These are phyloP conservation scores for Cyamopsis tetragonoloba DNA, from an alignment of 306 rosid species.

Conservation along the genomic window DNA sequence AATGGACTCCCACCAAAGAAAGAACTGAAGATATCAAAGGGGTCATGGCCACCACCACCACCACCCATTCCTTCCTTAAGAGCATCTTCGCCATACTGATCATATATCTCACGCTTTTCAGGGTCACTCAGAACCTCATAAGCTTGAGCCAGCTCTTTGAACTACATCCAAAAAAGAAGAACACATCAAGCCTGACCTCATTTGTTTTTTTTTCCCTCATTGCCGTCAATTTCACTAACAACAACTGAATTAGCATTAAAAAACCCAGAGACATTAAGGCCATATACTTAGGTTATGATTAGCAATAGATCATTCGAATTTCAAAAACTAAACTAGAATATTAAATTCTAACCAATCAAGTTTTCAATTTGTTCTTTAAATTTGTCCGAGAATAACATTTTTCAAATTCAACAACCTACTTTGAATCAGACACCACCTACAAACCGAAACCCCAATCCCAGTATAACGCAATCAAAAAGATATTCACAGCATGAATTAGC, in stretches of 20 bases:
- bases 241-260: too few species aligned
- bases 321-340: too few species aligned
- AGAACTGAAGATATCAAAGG: constrained; percentile 85
- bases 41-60: constrained; percentile 90
- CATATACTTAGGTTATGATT: too few species aligned
- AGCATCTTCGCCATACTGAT: constrained; percentile 91
- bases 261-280: too few species aligned
- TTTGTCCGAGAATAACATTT: too few species aligned
- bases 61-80: constrained; percentile 99
- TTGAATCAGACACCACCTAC: too few species aligned
- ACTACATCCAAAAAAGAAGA: constrained; percentile 32
- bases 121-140: constrained; percentile 93
- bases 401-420: too few species aligned
- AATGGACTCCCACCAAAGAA: constrained; percentile 92
- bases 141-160: constrained; percentile 93
- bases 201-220: too few species aligned
- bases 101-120: constrained; percentile 91
- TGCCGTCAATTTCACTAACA: background rate
- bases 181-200: background rate
- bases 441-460: background rate
- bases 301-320: too few species aligned
- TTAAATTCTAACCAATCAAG: too few species aligned
- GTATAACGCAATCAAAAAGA: background rate
- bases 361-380: too few species aligned
- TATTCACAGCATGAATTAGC: background rate